phyloP scores from a whole-genome alignment of 345 rosid genomes.

The Abelmoschus esculentus region DNA sequence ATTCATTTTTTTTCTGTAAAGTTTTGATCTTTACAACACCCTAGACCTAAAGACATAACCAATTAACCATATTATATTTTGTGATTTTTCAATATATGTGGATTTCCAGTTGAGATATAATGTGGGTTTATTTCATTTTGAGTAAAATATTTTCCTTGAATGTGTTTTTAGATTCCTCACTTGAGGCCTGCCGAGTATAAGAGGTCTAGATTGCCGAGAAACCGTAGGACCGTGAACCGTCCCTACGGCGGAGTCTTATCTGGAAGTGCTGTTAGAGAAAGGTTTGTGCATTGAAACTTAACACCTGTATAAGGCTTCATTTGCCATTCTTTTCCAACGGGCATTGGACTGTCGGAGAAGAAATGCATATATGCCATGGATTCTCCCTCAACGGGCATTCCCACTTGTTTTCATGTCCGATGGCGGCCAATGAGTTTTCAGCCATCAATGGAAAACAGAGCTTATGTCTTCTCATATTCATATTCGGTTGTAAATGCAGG shows the following conservation, averaged over 20 bases:
- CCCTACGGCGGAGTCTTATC: constrained; percentile 83
- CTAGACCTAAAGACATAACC: neutral
- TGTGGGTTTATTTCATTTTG: neutral
- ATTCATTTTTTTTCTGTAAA: neutral
- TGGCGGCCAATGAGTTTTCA: no score
- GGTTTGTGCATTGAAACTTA: constrained; percentile 29
- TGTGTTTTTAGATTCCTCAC: constrained; percentile 59
- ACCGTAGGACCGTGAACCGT: constrained; percentile 81
- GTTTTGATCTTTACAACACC: neutral
- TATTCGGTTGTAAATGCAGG: constrained; percentile 21
- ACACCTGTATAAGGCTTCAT: no score
- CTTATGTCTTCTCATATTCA: no score
- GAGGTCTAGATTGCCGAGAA: constrained; percentile 70
- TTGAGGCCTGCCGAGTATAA: constrained; percentile 84
- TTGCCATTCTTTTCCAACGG: no score
- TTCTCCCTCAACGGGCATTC: no score
- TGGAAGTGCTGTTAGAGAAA: constrained; percentile 78
- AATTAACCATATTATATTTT: no score
- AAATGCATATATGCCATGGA: no score
- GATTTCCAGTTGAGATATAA: neutral
- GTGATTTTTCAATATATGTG: no score
- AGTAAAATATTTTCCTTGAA: no score
- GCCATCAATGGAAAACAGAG: no score
- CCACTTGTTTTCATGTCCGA: no score
- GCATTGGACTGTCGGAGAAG: no score